Percentiles rank a stretch among this genome's conserved stretches.
These are phyloP conservation scores for Chlamydomonas eustigma DNA, from an alignment of 139 green algal genomes.

Conservation along the genomic window DNA sequence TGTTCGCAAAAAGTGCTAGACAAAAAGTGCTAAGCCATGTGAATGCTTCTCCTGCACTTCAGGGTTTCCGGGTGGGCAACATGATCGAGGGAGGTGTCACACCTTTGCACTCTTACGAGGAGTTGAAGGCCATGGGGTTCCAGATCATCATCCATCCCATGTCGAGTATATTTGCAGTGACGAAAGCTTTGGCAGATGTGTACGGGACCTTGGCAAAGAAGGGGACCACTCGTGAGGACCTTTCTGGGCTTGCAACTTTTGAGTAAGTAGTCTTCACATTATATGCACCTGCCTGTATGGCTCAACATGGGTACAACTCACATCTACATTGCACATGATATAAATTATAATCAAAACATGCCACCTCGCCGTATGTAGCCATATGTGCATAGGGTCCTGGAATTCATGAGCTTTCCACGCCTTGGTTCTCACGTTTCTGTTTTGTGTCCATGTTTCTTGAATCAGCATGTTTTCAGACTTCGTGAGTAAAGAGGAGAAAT, in stretches of 20 bases:
- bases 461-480: slow-evolving; percentile 52
- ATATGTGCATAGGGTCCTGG: too few relatives aligned
- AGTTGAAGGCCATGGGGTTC: slow-evolving; percentile 63
- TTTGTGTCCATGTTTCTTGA: not conserved
- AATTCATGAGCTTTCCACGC: not conserved
- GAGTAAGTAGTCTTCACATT: slow-evolving; percentile 1
- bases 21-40: too few relatives aligned
- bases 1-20: too few relatives aligned
- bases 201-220: slow-evolving; percentile 29
- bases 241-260: slow-evolving; percentile 46
- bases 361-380: too few relatives aligned
- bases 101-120: slow-evolving; percentile 47
- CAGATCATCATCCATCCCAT: slow-evolving; percentile 63
- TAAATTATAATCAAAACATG: not conserved
- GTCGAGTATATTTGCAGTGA: slow-evolving; percentile 48
- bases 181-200: slow-evolving; percentile 26
- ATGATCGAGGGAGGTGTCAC: slow-evolving; percentile 73
- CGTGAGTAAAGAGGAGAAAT: slow-evolving; percentile 50
- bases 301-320: not conserved
- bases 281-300: not conserved
- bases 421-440: not conserved
- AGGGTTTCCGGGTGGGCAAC: slow-evolving; percentile 60
- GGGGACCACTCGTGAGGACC: slow-evolving; percentile 48
- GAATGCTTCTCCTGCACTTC: too few relatives aligned
- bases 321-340: not conserved